Percentiles rank a stretch among this genome's conserved stretches.
Evolutionary conservation across 805 yeast genomes (phyloP).

Genomic region (Jamesozyma hellenica): DNA sequence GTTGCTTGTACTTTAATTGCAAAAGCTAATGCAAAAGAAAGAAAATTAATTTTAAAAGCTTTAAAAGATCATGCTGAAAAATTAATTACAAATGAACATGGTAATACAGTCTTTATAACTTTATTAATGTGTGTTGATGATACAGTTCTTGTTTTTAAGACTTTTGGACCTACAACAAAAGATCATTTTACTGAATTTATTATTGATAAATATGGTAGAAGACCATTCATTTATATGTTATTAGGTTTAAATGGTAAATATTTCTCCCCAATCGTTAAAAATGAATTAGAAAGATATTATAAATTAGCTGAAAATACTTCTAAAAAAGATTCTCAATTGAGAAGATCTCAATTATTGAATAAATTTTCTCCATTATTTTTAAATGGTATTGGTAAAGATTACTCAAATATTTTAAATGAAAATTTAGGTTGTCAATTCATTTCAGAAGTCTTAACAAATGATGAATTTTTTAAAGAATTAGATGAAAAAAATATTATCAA

Average conservation of each 20-base stretch:
- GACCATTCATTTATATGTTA: constrained; percentile 77
- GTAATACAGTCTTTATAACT: constrained; percentile 70
- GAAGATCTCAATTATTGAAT: constrained; percentile 59
- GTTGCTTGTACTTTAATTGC: constrained; percentile 79
- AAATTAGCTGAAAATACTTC: constrained; percentile 59
- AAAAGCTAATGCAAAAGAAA: constrained; percentile 81
- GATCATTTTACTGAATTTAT: constrained; percentile 52
- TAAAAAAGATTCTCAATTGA: constrained; percentile 70
- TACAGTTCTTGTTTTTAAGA: constrained; percentile 70
- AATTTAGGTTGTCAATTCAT: constrained; percentile 78
- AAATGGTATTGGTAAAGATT: constrained; percentile 40
- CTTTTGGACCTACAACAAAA: constrained; percentile 40
- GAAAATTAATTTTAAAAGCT: constrained; percentile 64
- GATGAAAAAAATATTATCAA: constrained; percentile 26
- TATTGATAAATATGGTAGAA: constrained; percentile 68
- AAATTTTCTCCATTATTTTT: constrained; percentile 60
- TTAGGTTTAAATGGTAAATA: constrained; percentile 72
- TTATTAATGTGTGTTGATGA: constrained; percentile 85
- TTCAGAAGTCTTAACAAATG: constrained; percentile 60
- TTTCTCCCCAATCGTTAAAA: constrained; percentile 62
- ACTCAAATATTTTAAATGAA: constrained; percentile 47
- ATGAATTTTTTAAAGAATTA: constrained; percentile 35
- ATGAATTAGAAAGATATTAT: constrained; percentile 51
- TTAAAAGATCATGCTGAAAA: constrained; percentile 69
- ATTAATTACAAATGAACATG: constrained; percentile 74